Evolutionary conservation across 2,329 filamentous ascomycete genomes (phyloP).

Genomic region (Aureobasidium leucospermi): DNA sequence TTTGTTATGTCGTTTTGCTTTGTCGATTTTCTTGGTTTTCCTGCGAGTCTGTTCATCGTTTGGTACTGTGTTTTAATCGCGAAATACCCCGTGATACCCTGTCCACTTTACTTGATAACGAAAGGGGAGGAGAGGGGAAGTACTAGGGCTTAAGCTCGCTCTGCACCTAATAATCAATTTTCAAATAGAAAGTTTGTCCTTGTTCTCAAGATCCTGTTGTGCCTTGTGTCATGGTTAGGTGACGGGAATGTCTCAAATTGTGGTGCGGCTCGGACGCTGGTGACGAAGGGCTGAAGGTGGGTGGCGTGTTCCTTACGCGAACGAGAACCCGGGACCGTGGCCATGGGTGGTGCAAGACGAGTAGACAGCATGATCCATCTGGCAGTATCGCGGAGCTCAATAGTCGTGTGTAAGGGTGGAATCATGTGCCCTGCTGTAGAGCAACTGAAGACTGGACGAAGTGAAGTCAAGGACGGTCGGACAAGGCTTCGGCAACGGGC

Average conservation of each 20-base stretch:
- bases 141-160: constrained; percentile 6
- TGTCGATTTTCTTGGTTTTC: constrained; percentile 16
- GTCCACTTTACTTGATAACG: constrained; percentile 6
- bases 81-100: constrained; percentile 18
- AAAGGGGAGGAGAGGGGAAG: constrained; percentile 5
- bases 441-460: background rate
- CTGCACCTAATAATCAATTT: constrained; percentile 9
- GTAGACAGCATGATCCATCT: background rate
- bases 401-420: background rate
- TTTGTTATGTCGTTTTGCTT: constrained; percentile 14
- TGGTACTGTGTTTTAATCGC: constrained; percentile 14
- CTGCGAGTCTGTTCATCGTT: constrained; percentile 6
- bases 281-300: background rate
- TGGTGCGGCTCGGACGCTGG: background rate
- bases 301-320: background rate
- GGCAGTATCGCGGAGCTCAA: background rate
- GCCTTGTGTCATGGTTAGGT: background rate
- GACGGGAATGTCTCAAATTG: background rate
- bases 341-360: background rate
- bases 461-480: background rate
- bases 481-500: background rate
- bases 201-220: background rate
- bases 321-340: background rate
- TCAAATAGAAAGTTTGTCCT: constrained; percentile 5
- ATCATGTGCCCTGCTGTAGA: background rate